A percentile compares a stretch with the other conserved stretches of the same genome.
phyloP scores from a whole-genome alignment of 2,329 filamentous ascomycete species.

The Colletotrichum noveboracense region DNA sequence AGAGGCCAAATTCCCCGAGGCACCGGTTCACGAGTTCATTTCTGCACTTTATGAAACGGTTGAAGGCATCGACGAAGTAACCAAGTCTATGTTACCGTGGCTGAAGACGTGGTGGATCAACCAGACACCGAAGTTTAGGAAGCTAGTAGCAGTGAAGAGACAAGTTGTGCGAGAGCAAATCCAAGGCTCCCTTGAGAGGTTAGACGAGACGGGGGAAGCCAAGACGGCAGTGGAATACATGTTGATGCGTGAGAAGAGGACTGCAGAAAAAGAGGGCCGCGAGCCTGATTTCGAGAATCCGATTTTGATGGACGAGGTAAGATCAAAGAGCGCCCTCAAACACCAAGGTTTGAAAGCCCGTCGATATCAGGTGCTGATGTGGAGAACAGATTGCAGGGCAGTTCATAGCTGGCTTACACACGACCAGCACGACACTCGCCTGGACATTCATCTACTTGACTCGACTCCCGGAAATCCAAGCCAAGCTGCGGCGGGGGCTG shows the following conservation, averaged over 20 bases:
- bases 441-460: neutral
- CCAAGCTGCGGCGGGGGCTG: neutral
- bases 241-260: neutral
- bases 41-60: neutral
- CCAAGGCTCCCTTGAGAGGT: neutral
- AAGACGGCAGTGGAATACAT: neutral
- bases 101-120: neutral
- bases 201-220: neutral
- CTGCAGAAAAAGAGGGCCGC: neutral
- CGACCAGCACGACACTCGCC: neutral
- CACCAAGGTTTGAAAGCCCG: neutral
- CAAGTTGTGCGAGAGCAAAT: neutral
- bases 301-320: neutral
- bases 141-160: neutral
- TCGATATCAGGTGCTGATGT: neutral
- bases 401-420: neutral
- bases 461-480: neutral
- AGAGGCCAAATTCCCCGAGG: neutral
- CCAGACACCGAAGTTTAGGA: neutral
- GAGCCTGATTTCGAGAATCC: neutral
- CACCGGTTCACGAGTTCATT: neutral
- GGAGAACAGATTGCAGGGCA: neutral
- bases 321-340: neutral
- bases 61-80: neutral
- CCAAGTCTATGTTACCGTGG: neutral